phyloP scores from a whole-genome alignment of 2,329 filamentous ascomycete species.

The Fusarium sp. region DNA sequence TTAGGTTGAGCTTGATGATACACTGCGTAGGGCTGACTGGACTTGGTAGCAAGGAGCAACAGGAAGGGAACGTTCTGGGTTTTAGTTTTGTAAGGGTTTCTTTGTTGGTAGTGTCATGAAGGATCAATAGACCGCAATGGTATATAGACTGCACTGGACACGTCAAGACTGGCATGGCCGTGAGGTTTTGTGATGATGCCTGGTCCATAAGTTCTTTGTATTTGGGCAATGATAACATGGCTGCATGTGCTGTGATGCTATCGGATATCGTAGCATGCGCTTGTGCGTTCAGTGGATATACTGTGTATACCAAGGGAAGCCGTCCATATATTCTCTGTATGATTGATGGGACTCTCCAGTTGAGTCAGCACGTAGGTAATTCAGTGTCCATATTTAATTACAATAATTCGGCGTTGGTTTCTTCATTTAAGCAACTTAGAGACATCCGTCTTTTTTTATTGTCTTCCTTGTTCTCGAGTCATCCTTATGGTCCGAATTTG shows the following conservation, averaged over 20 bases:
- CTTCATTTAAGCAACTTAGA: background rate
- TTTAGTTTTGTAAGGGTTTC: background rate
- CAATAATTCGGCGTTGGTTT: too few relatives aligned
- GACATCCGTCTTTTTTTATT: background rate
- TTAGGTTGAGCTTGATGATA: slow-evolving; percentile 7
- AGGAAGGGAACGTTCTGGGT: background rate
- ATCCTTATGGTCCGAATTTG: background rate
- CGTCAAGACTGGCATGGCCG: background rate
- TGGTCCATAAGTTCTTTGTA: background rate
- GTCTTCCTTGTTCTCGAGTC: background rate
- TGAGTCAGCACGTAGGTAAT: background rate
- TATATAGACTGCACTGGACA: background rate
- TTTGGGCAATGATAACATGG: background rate
- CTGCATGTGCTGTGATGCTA: too few relatives aligned
- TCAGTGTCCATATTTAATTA: background rate
- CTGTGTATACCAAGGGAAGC: background rate
- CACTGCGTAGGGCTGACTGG: background rate
- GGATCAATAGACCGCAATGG: slow-evolving; percentile 16
- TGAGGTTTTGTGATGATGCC: background rate
- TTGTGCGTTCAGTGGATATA: background rate
- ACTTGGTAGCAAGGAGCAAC: background rate
- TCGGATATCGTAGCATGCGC: background rate
- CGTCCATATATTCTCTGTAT: background rate
- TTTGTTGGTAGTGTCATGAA: background rate
- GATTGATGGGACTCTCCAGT: background rate